Percentiles rank a stretch among this genome's conserved stretches.
These are phyloP conservation scores for Suhomyces sp. DNA, from an alignment of 805 yeast species.

Conservation along the genomic window DNA sequence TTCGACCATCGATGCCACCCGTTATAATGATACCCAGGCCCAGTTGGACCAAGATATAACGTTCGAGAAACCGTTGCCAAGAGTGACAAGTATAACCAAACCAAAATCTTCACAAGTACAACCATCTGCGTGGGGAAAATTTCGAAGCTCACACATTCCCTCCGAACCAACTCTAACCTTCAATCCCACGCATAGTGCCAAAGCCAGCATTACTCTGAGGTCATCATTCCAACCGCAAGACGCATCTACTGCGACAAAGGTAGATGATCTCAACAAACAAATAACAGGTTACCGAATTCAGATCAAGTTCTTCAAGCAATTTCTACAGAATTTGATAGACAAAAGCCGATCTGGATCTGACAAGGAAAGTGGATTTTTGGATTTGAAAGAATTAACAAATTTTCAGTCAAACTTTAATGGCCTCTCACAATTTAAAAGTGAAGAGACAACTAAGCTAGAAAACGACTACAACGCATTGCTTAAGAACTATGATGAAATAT, in stretches of 20 bases:
- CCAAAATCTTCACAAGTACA: constrained; percentile 10
- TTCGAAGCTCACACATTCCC: constrained; percentile 17
- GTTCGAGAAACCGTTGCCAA: constrained; percentile 11
- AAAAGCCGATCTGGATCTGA: constrained; percentile 7
- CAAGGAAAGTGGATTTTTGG: constrained; percentile 10
- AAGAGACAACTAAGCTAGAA: constrained; percentile 14
- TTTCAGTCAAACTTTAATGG: constrained; percentile 19
- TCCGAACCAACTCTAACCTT: not conserved
- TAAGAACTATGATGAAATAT: constrained; percentile 34
- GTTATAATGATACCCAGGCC: constrained; percentile 22
- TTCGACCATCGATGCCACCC: constrained; percentile 13
- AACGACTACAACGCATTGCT: constrained; percentile 20
- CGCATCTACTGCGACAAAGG: constrained; percentile 19
- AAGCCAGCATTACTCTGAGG: constrained; percentile 4
- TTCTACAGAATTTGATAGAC: constrained; percentile 35
- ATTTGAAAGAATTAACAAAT: constrained; percentile 19
- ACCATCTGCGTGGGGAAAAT: constrained; percentile 23
- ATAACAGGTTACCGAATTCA: constrained; percentile 38
- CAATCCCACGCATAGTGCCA: constrained; percentile 9
- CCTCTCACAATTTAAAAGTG: constrained; percentile 9
- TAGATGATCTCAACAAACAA: constrained; percentile 34
- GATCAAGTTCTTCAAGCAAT: constrained; percentile 40
- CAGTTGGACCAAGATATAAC: constrained; percentile 24
- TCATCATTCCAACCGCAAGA: constrained; percentile 11
- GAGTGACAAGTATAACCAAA: constrained; percentile 7